Percentiles rank a stretch among this genome's conserved stretches.
These are phyloP conservation scores for Ascochyta fabae DNA, from an alignment of 2,329 filamentous ascomycete genomes.

Conservation along the genomic window DNA sequence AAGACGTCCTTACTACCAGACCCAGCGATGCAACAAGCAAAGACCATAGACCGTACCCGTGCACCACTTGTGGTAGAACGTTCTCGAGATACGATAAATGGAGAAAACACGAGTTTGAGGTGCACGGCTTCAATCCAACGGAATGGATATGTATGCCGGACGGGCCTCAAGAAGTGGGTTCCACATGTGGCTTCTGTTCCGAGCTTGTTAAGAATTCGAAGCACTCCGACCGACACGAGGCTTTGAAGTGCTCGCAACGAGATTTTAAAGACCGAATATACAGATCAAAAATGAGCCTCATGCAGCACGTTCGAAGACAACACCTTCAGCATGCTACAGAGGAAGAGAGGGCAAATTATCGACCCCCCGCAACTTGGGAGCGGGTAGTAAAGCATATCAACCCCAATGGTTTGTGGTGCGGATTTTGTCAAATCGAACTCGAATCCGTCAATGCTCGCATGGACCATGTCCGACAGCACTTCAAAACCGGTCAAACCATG, in stretches of 20 bases:
- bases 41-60: not conserved
- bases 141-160: not conserved
- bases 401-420: slow-evolving; percentile 24
- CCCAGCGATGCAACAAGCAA: not conserved
- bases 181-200: not conserved
- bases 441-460: slow-evolving; percentile 12
- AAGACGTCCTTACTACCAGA: not conserved
- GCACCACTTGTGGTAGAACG: not conserved
- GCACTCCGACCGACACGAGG: not conserved
- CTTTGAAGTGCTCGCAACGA: not conserved
- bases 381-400: not conserved
- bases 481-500: not conserved
- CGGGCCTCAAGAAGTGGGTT: not conserved
- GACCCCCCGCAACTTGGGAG: not conserved
- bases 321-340: not conserved
- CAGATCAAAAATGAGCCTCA: not conserved
- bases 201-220: not conserved
- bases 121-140: not conserved
- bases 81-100: not conserved
- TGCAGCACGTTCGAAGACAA: not conserved
- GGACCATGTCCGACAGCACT: slow-evolving; percentile 1
- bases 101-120: not conserved
- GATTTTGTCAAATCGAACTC: slow-evolving; percentile 18
- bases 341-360: not conserved
- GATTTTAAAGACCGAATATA: not conserved